A percentile compares a stretch with the other conserved stretches of the same genome.
Evolutionary conservation across 2,329 filamentous ascomycete genomes (phyloP).

Genomic region (Venturiaceae sp.): DNA sequence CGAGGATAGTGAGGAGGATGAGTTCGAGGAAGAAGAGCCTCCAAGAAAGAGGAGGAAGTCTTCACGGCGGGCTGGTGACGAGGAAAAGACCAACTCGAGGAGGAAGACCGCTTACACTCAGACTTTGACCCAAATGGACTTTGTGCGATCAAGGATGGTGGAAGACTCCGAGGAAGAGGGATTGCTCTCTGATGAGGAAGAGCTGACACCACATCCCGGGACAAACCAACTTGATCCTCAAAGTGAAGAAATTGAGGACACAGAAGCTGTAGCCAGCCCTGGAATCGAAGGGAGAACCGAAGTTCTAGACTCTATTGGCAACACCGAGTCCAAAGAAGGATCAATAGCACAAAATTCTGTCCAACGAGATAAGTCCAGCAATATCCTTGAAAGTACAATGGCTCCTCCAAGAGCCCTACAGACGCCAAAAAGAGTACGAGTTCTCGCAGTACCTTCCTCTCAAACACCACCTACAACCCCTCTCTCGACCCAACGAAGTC

Average conservation of each 20-base stretch:
- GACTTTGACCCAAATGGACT: conserved; percentile 4
- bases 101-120: background rate
- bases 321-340: background rate
- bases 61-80: background rate
- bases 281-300: background rate
- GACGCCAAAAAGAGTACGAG: background rate
- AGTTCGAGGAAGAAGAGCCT: background rate
- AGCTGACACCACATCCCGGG: background rate
- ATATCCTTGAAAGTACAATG: background rate
- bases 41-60: background rate
- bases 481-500: background rate
- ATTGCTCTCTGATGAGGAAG: background rate
- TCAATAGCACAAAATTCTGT: background rate
- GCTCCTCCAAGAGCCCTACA: background rate
- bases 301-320: background rate
- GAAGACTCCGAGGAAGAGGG: background rate
- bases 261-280: too few species aligned
- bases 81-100: background rate
- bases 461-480: conserved; percentile 2
- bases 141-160: background rate
- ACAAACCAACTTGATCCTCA: background rate
- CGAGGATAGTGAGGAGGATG: background rate
- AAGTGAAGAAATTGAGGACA: background rate
- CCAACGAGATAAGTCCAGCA: too few species aligned
- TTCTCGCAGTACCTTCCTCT: background rate